Evolutionary conservation across 257 asterid genomes (phyloP), one percentile per base, ranked within the genome.

Genomic region (Solanum pimpinellifolium): DNA sequence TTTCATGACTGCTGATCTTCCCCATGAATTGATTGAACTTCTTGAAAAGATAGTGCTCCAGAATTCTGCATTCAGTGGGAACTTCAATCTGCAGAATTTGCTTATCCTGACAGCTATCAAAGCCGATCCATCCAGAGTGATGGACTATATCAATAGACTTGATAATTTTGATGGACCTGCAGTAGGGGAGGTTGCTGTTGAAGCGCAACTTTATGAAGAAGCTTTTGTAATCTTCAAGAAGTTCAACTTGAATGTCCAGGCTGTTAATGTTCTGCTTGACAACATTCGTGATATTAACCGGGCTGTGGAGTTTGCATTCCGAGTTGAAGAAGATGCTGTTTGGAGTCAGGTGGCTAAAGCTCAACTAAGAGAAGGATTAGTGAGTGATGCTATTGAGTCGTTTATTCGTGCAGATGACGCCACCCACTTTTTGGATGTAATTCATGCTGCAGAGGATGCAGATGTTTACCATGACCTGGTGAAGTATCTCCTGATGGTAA

Each of bases 121-220:
- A 90, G 99, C 99, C 25, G 99, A 97, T 91, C 93, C 99, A 27
- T 91, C 98, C 33, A 95, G 99, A 92, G 99, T 97, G 84, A 97
- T 97, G 99, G 99, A 97, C 93, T 97, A 97, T 83, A 90, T 97
- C 70, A 97, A 95, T 86, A 95, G 99, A 86, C 98, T 97, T 46
- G 99, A 97, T 89, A 97, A 97, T 92, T 97, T 97, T 93, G 99
- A 95, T 86, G 99, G 99, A 46, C 99, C 99, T 52, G 99, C 99
- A 47, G 99, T 97, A 82, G 99, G 99, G 68, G 99, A 96, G 88
- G 98, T 97, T 88, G 99, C 98, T 85, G 98, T 96, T 65, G 99
- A 97, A 90, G 98, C 98, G 83, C 95, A 93, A 84, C 91, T 97
- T 89, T 95, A 90, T 85, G 99, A 97, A 92, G 99, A 97, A 92